A percentile compares a stretch with the other conserved stretches of the same genome.
These are phyloP conservation scores for Saturnispora diversa DNA, from an alignment of 805 yeast species.

Conservation along the genomic window DNA sequence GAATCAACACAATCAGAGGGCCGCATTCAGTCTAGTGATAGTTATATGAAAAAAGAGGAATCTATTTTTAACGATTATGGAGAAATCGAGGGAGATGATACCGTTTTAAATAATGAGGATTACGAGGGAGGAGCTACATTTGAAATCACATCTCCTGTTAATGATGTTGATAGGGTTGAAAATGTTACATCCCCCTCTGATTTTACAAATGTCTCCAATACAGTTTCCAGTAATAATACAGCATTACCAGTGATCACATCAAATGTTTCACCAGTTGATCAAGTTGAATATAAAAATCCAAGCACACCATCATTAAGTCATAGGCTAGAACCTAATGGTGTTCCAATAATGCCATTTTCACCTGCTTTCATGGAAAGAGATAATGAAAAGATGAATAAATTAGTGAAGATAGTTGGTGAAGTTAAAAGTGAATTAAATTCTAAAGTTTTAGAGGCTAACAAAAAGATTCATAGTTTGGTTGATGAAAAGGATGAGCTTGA, in stretches of 20 bases:
- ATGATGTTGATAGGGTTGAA: too few species aligned
- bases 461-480: constrained; percentile 44
- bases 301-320: constrained; percentile 4
- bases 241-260: not conserved
- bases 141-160: too few species aligned
- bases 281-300: not conserved
- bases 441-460: constrained; percentile 52
- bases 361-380: constrained; percentile 17
- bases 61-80: constrained; percentile 7
- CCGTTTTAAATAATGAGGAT: not conserved
- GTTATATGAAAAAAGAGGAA: constrained; percentile 6
- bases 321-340: not conserved
- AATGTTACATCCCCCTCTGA: constrained; percentile 1
- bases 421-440: constrained; percentile 37
- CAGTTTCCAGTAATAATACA: not conserved
- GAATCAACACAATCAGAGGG: not conserved
- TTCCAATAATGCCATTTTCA: constrained; percentile 14
- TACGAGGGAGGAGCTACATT: not conserved
- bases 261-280: constrained; percentile 4
- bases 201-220: not conserved
- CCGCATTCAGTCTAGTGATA: not conserved
- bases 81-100: constrained; percentile 5
- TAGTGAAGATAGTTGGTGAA: constrained; percentile 23
- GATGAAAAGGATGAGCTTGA: constrained; percentile 22
- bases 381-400: constrained; percentile 18